A percentile compares a stretch with the other conserved stretches of the same genome.
Evolutionary conservation across 225 moss, liverwort and hornwort species (phyloP).

Genomic region (Pleurozium schreberi): DNA sequence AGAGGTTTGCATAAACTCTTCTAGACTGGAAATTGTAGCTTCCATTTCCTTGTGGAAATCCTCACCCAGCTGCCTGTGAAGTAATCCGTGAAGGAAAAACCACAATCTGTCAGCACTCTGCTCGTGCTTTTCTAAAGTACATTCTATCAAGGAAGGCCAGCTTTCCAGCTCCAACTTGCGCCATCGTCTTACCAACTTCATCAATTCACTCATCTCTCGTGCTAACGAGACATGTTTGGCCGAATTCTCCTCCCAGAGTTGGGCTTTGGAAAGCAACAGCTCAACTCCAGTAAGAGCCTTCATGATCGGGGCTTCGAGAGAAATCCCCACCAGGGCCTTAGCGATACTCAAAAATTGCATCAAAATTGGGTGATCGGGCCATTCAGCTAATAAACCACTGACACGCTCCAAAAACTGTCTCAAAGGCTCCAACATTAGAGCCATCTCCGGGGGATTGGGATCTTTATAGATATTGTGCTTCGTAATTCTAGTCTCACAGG

Average conservation of each 20-base stretch:
- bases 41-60: constrained; percentile 47
- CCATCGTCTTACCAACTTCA: constrained; percentile 76
- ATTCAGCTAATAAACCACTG: constrained; percentile 48
- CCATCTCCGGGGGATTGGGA: constrained; percentile 71
- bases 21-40: constrained; percentile 62
- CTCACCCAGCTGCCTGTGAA: constrained; percentile 58
- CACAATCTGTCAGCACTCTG: constrained; percentile 68
- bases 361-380: constrained; percentile 93
- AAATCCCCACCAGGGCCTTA: constrained; percentile 63
- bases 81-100: constrained; percentile 77
- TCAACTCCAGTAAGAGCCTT: constrained; percentile 84
- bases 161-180: constrained; percentile 85
- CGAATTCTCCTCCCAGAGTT: constrained; percentile 93
- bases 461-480: constrained; percentile 61
- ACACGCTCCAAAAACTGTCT: constrained; percentile 53
- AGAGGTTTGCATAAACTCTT: constrained; percentile 83
- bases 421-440: constrained; percentile 79
- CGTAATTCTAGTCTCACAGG: constrained; percentile 5
- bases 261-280: constrained; percentile 80
- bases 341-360: constrained; percentile 65
- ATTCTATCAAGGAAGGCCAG: constrained; percentile 68
- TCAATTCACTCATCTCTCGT: constrained; percentile 44
- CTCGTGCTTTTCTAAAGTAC: constrained; percentile 46
- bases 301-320: constrained; percentile 74
- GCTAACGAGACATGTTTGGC: constrained; percentile 85